Conservation (phyloP, 768 basidiomycete species). For the Boletus sp. region DNA sequence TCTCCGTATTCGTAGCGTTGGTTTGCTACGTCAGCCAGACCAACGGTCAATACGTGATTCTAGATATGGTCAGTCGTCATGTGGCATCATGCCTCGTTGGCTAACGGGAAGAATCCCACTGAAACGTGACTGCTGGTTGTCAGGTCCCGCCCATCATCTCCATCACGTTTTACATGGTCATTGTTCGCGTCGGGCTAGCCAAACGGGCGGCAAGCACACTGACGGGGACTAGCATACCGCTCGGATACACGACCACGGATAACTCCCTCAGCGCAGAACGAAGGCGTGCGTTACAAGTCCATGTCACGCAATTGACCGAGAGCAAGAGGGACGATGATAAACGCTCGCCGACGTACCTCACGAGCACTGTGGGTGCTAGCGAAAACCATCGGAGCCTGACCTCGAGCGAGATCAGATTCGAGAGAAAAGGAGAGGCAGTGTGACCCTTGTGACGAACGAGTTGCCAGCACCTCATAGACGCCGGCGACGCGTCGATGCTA, state of each 20-base stretch:
- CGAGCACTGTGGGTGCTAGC: not conserved
- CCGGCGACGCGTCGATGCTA: no score
- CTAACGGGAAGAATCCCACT: not conserved
- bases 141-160: conserved; percentile 14
- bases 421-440: not conserved
- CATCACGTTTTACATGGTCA: conserved; percentile 21
- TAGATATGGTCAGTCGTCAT: conserved; percentile 4
- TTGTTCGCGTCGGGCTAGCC: conserved; percentile 9
- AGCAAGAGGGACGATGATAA: not conserved
- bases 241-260: no score
- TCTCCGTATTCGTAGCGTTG: not conserved
- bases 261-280: not conserved
- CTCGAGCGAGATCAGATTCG: not conserved
- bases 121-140: not conserved
- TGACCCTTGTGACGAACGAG: not conserved
- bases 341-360: not conserved
- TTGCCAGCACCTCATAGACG: no score
- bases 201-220: not conserved
- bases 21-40: not conserved
- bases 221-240: not conserved
- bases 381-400: conserved; percentile 12
- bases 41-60: conserved; percentile 6
- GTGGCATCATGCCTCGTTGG: no score
- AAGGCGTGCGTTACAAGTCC: not conserved
- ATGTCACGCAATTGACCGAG: not conserved